These are phyloP conservation scores for Paspalum notatum DNA, from an alignment of 176 grass and related monocot genomes.

Conservation along the genomic window DNA sequence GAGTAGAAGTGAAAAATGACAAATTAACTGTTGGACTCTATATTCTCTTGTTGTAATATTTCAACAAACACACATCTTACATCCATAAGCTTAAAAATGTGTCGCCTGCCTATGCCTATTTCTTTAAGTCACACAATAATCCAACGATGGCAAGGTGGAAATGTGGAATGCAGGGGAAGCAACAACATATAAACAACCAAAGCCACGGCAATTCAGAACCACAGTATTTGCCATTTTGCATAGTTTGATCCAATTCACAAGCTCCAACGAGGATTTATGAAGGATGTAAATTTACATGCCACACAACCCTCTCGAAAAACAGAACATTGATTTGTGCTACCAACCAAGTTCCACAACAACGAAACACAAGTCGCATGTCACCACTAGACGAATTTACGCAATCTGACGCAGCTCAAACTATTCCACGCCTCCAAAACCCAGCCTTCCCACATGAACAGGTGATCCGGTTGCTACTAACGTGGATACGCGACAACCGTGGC, in stretches of 20 bases:
- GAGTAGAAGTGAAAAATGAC: neutral
- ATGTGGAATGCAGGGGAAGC: neutral
- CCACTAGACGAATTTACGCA: neutral
- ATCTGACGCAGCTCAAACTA: neutral
- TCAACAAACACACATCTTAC: neutral
- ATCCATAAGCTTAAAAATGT: conserved; percentile 31
- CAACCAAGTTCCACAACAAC: conserved; percentile 7
- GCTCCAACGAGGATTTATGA: neutral
- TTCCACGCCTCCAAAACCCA: neutral
- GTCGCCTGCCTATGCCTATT: neutral
- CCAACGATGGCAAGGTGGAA: neutral
- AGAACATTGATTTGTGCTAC: neutral
- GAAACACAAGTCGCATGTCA: neutral
- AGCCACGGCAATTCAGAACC: neutral
- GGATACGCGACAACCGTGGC: neutral
- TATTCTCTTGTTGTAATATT: conserved; percentile 21
- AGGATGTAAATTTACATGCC: neutral
- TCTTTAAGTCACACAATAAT: neutral
- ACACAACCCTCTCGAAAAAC: neutral
- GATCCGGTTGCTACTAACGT: conserved; percentile 17
- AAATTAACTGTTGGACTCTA: neutral
- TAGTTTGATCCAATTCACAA: neutral
- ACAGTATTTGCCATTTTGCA: neutral
- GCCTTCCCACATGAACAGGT: neutral
- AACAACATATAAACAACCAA: conserved; percentile 5